Conservation (phyloP, 768 basidiomycete genomes). For the Scleroderma citrinum region DNA sequence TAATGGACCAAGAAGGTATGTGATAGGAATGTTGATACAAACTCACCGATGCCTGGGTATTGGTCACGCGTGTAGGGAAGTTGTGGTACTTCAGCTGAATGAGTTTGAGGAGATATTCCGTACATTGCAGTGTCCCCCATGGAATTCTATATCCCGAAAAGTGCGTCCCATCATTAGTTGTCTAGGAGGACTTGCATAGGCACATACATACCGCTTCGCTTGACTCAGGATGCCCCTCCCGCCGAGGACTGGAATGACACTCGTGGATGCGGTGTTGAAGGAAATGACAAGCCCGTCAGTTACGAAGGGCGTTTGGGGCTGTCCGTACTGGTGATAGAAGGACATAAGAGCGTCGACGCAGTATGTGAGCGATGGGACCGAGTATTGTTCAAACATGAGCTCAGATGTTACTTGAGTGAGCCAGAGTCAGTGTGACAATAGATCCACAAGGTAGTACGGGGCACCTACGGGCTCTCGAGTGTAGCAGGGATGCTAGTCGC, state of each 20-base stretch:
- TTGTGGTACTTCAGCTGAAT: slow-evolving; percentile 93
- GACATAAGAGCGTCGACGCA: slow-evolving; percentile 90
- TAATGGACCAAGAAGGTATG: not conserved
- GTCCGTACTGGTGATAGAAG: slow-evolving; percentile 73
- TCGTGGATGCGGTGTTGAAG: slow-evolving; percentile 88
- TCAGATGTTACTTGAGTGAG: slow-evolving; percentile 77
- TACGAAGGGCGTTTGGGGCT: slow-evolving; percentile 32
- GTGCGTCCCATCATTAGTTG: not conserved
- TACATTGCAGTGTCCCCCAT: slow-evolving; percentile 87
- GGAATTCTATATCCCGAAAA: slow-evolving; percentile 64
- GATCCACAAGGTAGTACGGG: not conserved
- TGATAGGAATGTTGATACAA: not conserved
- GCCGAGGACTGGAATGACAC: slow-evolving; percentile 79
- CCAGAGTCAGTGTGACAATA: not conserved
- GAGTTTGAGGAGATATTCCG: slow-evolving; percentile 89
- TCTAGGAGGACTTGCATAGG: not conserved
- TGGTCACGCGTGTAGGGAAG: slow-evolving; percentile 81
- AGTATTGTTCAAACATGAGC: slow-evolving; percentile 91
- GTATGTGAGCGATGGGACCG: slow-evolving; percentile 79
- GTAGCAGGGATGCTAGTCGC: slow-evolving; percentile 78
- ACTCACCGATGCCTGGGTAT: slow-evolving; percentile 69
- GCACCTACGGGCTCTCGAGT: slow-evolving; percentile 76
- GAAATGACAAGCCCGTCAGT: slow-evolving; percentile 83
- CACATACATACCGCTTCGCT: slow-evolving; percentile 65
- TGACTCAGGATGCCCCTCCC: slow-evolving; percentile 82